These are phyloP conservation scores for Cyathus striatus DNA, from an alignment of 768 basidiomycete species.

Conservation along the genomic window DNA sequence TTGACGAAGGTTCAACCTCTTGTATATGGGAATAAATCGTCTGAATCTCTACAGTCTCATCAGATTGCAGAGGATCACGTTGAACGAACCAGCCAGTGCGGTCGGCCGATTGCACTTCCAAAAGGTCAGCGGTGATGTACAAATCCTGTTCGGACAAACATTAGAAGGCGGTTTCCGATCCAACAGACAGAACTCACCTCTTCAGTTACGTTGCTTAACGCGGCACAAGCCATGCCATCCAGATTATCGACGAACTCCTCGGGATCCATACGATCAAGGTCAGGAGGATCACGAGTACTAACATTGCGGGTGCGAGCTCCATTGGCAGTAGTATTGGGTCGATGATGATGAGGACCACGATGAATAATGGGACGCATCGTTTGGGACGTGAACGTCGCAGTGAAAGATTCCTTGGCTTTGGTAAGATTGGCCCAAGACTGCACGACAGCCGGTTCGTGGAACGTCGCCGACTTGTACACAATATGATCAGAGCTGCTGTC, in stretches of 20 bases:
- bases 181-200: conserved; percentile 42
- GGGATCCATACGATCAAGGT: conserved; percentile 57
- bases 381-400: conserved; percentile 44
- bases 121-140: conserved; percentile 68
- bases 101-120: conserved; percentile 79
- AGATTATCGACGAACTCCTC: conserved; percentile 75
- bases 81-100: conserved; percentile 73
- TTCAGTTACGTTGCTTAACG: conserved; percentile 71
- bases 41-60: conserved; percentile 74
- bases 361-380: conserved; percentile 53
- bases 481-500: conserved; percentile 48
- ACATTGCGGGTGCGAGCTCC: conserved; percentile 27
- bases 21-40: conserved; percentile 70
- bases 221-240: conserved; percentile 71
- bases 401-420: conserved; percentile 35
- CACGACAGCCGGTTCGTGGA: conserved; percentile 38
- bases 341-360: conserved; percentile 17
- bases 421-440: conserved; percentile 42
- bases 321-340: conserved; percentile 13
- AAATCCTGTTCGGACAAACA: conserved; percentile 73
- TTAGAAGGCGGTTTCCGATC: not conserved
- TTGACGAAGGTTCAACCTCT: conserved; percentile 65
- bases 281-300: conserved; percentile 46
- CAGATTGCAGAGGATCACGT: conserved; percentile 46
- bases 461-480: conserved; percentile 34